Conservation (phyloP, 179 eudicot species). For the Nepenthes alata region DNA sequence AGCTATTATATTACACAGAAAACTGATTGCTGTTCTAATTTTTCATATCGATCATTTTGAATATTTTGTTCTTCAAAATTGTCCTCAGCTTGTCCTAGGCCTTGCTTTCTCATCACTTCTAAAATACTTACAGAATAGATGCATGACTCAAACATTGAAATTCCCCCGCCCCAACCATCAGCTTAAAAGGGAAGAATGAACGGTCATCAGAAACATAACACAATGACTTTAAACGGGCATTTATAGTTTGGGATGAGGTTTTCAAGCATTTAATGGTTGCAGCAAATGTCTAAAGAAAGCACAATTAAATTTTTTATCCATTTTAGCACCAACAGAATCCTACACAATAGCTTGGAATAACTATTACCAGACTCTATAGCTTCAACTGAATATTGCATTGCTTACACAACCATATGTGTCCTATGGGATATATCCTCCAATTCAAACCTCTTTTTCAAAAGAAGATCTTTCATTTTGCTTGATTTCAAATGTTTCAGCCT, state of each 20-base stretch:
- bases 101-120: no score
- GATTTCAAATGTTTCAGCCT: conserved; percentile 55
- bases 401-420: conserved; percentile 44
- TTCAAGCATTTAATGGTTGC: background rate
- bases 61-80: no score
- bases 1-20: no score
- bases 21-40: no score
- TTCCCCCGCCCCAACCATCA: background rate
- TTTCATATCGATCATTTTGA: no score
- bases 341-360: background rate
- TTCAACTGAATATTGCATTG: conserved; percentile 37
- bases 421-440: conserved; percentile 58
- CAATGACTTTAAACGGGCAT: no score
- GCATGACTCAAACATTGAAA: background rate
- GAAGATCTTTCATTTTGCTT: conserved; percentile 64
- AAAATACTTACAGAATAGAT: background rate
- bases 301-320: no score
- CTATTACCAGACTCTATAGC: conserved; percentile 53
- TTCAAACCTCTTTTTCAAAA: conserved; percentile 47
- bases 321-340: no score
- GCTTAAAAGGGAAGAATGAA: background rate
- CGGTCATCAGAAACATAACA: background rate
- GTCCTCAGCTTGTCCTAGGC: no score
- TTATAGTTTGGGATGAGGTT: background rate
- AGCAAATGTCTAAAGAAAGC: background rate